These are phyloP conservation scores for rapeseed (Brassica napus) DNA, from an alignment of 345 rosid species.

Conservation along the genomic window DNA sequence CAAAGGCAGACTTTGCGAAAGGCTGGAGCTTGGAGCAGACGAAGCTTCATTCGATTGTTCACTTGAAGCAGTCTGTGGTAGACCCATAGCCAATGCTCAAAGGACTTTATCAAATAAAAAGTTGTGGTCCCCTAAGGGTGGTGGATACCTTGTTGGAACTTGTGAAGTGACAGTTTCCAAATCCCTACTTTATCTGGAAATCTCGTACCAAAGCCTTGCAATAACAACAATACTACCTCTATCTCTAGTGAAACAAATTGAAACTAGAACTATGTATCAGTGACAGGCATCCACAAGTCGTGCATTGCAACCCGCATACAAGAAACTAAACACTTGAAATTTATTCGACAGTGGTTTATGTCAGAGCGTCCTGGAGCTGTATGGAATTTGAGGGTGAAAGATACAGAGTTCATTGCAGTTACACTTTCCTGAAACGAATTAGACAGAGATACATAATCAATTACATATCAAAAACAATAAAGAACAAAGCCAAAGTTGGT, in stretches of 20 bases:
- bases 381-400: slow-evolving; percentile 47
- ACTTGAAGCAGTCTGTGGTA: slow-evolving; percentile 70
- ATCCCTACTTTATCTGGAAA: slow-evolving; percentile 18
- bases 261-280: slow-evolving; percentile 56
- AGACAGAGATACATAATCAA: slow-evolving; percentile 18
- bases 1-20: slow-evolving; percentile 52
- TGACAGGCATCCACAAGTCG: slow-evolving; percentile 68
- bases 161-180: slow-evolving; percentile 21
- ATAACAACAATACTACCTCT: slow-evolving; percentile 18
- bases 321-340: slow-evolving; percentile 44
- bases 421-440: slow-evolving; percentile 43
- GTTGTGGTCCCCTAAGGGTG: not conserved
- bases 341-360: slow-evolving; percentile 44
- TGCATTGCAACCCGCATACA: slow-evolving; percentile 41
- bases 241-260: slow-evolving; percentile 6
- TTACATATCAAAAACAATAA: slow-evolving; percentile 1
- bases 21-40: slow-evolving; percentile 44
- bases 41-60: slow-evolving; percentile 49
- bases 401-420: slow-evolving; percentile 51
- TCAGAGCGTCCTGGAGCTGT: slow-evolving; percentile 50
- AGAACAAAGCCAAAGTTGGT: slow-evolving; percentile 14
- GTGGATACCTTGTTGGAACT: slow-evolving; percentile 14
- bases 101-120: not conserved
- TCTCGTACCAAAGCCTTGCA: slow-evolving; percentile 25
- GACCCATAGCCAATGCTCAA: slow-evolving; percentile 58